Conservation (phyloP, 768 basidiomycete species). For the Tylopilus plumbeoviolaceoides region DNA sequence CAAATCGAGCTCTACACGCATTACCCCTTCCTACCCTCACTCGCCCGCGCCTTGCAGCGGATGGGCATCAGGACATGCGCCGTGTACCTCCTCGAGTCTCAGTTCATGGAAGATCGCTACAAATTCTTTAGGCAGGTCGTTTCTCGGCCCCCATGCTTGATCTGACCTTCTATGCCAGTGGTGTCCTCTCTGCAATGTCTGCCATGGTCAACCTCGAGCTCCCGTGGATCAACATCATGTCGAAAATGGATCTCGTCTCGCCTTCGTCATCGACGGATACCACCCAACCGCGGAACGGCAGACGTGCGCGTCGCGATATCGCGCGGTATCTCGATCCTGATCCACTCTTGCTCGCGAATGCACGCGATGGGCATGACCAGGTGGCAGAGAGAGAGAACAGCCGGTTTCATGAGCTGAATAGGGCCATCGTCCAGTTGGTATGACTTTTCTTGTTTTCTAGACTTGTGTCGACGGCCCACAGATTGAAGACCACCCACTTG, state of each 20-base stretch:
- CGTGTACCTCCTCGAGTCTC: conserved; percentile 91
- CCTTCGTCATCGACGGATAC: conserved; percentile 28
- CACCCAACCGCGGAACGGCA: conserved; percentile 64
- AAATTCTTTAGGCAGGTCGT: conserved; percentile 85
- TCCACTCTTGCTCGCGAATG: conserved; percentile 73
- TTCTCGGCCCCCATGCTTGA: not conserved
- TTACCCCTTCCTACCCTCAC: conserved; percentile 90
- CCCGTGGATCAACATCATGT: conserved; percentile 97
- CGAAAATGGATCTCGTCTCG: conserved; percentile 97
- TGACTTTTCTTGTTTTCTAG: conserved; percentile 21
- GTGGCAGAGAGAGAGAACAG: conserved; percentile 54
- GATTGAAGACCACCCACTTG: conserved; percentile 99
- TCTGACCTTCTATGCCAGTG: conserved; percentile 42
- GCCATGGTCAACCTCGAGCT: conserved; percentile 98
- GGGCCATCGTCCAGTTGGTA: conserved; percentile 93
- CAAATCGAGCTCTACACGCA: conserved; percentile 99
- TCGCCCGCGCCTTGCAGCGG: conserved; percentile 70
- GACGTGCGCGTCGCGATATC: conserved; percentile 72
- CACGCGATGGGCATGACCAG: conserved; percentile 45
- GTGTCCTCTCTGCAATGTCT: conserved; percentile 96
- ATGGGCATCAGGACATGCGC: conserved; percentile 86
- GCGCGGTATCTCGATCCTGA: conserved; percentile 97
- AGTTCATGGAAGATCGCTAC: conserved; percentile 99
- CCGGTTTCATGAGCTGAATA: conserved; percentile 89
- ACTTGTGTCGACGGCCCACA: conserved; percentile 28